phyloP scores from a whole-genome alignment of 345 rosid species.

The Populus ilicifolia region DNA sequence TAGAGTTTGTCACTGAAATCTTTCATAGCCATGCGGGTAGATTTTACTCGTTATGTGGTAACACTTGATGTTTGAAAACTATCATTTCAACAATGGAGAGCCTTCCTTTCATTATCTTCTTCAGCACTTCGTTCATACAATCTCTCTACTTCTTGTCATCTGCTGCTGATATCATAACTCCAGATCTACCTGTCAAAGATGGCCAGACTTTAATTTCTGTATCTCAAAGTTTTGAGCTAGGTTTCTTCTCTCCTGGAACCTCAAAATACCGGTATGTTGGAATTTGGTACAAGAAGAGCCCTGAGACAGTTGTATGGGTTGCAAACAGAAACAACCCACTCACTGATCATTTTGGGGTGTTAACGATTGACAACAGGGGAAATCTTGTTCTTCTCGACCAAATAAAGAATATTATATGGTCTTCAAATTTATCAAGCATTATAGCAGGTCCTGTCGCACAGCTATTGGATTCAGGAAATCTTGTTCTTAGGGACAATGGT shows the following conservation, averaged over 20 bases:
- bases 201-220: conserved; percentile 22
- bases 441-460: neutral
- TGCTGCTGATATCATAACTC: conserved; percentile 14
- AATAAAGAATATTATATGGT: neutral
- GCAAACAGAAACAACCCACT: conserved; percentile 12
- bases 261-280: conserved; percentile 4
- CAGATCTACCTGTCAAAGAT: conserved; percentile 12
- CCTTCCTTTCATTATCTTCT: neutral
- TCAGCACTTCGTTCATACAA: neutral
- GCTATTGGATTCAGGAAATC: conserved; percentile 14
- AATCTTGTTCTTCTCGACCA: neutral
- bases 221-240: conserved; percentile 27
- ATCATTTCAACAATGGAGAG: neutral
- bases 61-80: too few species aligned
- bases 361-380: neutral
- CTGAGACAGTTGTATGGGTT: conserved; percentile 14
- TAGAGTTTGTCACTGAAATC: too few species aligned
- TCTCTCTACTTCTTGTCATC: neutral
- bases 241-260: conserved; percentile 24
- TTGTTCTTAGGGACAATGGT: neutral
- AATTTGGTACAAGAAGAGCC: conserved; percentile 16
- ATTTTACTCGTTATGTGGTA: too few species aligned
- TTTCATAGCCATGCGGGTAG: too few species aligned
- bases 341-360: neutral
- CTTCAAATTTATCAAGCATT: neutral